Conservation (phyloP, 2,329 filamentous ascomycete genomes). For the Diplodia scrobiculata region DNA sequence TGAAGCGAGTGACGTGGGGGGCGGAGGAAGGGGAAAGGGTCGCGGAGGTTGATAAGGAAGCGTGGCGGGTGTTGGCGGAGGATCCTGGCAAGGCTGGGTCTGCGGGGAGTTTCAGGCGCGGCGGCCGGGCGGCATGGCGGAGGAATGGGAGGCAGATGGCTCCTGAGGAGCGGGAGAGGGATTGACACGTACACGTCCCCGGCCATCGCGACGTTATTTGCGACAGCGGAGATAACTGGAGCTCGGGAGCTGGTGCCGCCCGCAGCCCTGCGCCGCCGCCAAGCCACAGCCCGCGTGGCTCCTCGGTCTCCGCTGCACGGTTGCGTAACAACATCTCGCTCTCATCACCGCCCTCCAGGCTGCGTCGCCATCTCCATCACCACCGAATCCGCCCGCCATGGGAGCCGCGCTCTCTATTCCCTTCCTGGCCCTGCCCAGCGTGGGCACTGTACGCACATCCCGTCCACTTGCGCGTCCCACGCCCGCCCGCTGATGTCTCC, state of each 20-base stretch:
- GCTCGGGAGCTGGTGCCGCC: conserved; percentile 16
- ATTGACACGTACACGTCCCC: conserved; percentile 22
- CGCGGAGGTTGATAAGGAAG: conserved; percentile 15
- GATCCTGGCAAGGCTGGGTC: not conserved
- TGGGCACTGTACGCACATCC: conserved; percentile 70
- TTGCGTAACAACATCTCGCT: conserved; percentile 24
- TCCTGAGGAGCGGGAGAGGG: conserved; percentile 22
- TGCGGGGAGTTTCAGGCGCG: not conserved
- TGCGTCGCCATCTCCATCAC: not conserved
- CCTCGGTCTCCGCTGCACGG: conserved; percentile 7
- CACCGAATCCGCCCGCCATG: conserved; percentile 57
- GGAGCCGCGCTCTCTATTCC: conserved; percentile 89
- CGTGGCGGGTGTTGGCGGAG: not conserved
- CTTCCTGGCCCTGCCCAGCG: conserved; percentile 81
- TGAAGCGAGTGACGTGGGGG: conserved; percentile 10
- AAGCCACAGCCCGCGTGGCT: conserved; percentile 17
- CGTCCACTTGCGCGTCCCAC: conserved; percentile 24
- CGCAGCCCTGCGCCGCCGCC: conserved; percentile 18
- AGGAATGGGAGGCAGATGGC: not conserved
- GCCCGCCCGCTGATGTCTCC: conserved; percentile 34
- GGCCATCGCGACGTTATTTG: conserved; percentile 20
- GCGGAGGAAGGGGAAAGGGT: not conserved
- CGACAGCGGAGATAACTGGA: conserved; percentile 27
- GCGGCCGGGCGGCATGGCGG: not conserved
- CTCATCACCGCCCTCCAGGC: not conserved